Evolutionary conservation across 78 protist genomes (phyloP).

Genomic region (Polysphondylium violaceum): DNA sequence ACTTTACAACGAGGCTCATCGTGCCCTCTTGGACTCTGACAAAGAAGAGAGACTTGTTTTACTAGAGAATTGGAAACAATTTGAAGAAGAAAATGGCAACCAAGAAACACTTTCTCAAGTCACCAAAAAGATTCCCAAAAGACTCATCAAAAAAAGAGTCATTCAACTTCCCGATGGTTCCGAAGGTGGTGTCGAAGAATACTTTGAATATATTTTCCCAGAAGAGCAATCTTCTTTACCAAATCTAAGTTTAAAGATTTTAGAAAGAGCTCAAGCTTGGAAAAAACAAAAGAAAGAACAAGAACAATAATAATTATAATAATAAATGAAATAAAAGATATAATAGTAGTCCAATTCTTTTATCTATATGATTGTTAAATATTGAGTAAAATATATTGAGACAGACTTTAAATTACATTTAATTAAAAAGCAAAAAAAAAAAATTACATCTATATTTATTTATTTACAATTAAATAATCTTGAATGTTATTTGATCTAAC

Average conservation of each 20-base stretch:
- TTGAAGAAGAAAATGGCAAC: constrained; percentile 70
- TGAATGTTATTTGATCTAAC: no score
- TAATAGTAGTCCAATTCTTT: not conserved
- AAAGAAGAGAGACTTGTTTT: constrained; percentile 70
- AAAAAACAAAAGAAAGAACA: constrained; percentile 72
- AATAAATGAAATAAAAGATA: not conserved
- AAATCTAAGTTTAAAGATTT: constrained; percentile 85
- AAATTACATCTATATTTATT: no score
- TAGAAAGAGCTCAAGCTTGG: constrained; percentile 94
- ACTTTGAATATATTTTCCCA: constrained; percentile 93
- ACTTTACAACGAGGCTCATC: constrained; percentile 76
- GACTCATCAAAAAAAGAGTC: constrained; percentile 82
- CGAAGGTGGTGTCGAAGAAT: constrained; percentile 92
- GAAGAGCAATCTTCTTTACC: constrained; percentile 82
- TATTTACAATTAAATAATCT: not conserved
- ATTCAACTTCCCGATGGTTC: constrained; percentile 74
- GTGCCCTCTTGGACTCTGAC: constrained; percentile 34
- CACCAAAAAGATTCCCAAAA: constrained; percentile 69
- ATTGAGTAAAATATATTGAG: not conserved
- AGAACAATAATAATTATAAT: constrained; percentile 10
- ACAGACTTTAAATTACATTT: no score
- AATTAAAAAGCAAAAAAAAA: no score
- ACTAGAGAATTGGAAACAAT: constrained; percentile 62
- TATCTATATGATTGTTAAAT: not conserved
- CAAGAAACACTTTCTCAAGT: constrained; percentile 34